Evolutionary conservation across 352 stramenopile genomes (phyloP), one percentile per base, ranked within the genome.

Genomic region (Globisporangium mamillatum): DNA sequence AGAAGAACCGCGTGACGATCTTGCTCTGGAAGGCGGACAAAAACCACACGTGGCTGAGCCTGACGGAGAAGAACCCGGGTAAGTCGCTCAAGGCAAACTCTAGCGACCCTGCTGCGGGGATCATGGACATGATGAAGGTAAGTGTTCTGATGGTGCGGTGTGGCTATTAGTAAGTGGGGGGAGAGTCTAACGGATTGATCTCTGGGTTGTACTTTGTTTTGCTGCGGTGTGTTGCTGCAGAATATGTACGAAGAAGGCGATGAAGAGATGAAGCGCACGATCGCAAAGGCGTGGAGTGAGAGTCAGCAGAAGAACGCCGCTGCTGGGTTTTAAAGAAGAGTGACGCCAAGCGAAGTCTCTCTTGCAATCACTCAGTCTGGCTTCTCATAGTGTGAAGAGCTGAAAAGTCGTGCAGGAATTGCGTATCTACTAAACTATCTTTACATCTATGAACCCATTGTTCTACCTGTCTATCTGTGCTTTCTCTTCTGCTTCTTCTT

Each of bases 111-210:
- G 38, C 80, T 6, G 83, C 89, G 4, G 88, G 89, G 36, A 94
- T 96, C 78, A 95, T 96, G 89, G 88, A 95, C 66, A 94, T 96
- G 86, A 96, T 96, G 88, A 92, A 94, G 82, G 84, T 92, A 60
- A 48, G 71, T 73, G 2, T 18, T 38, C 16, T 64, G 24, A 57
- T 58, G 18, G 5, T 57, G 38, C 12, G 3, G 4, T 36, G 18
- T n/a, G 20, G 3, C 8, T 18, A 38, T 53, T n/a, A 53, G 5
- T 36, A 4, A 52, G 20, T 63, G 9, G 22, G 4, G 41, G n/a
- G 27, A 18, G 27, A 18, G 27, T 1, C 18, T 38, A 38, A 38
- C 32, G 34, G 38, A 41, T 24, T 62, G 38, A 25, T 46, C 12
- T 24, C 4, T 55, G 2, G 20, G 4, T 32, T 62, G 18, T 25